Evolutionary conservation across 495 filamentous ascomycete species (phyloP), one percentile per base, ranked within the genome.

Genomic region (Neurospora sp.): DNA sequence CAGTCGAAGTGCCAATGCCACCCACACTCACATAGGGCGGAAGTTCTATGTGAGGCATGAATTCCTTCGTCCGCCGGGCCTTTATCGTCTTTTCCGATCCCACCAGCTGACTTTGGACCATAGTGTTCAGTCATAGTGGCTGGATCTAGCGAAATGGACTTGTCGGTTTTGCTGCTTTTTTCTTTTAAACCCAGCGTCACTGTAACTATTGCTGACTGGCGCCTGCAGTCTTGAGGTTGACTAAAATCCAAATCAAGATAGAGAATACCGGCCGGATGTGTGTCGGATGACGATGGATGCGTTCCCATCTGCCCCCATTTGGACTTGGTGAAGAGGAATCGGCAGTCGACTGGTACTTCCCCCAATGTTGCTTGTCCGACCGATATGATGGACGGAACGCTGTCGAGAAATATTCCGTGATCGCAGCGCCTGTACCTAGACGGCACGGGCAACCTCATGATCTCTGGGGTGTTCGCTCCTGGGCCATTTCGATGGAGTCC

Each of bases 181-280:
- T 10, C 37, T 8, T 38, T 9, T 38, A 38, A 8, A 7, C 70
- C 42, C 15, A 83, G 28, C 0, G 74, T 82, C 1, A 83, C 74
- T 5, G 69, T 37, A 4, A 83, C 69, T 5, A 76, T 81, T 42
- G 81, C 78, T 10, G 71, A 78, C 62, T 73, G 77, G 7, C 81
- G 78, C 15, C 71, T 79, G 73, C 81, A 81, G 37, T 75, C 78
- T 0, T 69, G 19, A 1, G 81, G 78, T 45, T 83, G 75, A 2
- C 71, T 73, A 42, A 83, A 78, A 10, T 73, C 73, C 13, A 83
- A 38, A 21, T 83, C 80, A 3, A 83, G 69, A 66, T 79, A 83
- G 38, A 83, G 39, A 37, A 83, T 78, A 28, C 81, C 81, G 6
- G 73, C 81, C 37, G 37, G 37, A 38, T 38, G 10, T 10, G 7